These are phyloP conservation scores for Ascochyta pisi DNA, from an alignment of 2,329 filamentous ascomycete species.

Conservation along the genomic window DNA sequence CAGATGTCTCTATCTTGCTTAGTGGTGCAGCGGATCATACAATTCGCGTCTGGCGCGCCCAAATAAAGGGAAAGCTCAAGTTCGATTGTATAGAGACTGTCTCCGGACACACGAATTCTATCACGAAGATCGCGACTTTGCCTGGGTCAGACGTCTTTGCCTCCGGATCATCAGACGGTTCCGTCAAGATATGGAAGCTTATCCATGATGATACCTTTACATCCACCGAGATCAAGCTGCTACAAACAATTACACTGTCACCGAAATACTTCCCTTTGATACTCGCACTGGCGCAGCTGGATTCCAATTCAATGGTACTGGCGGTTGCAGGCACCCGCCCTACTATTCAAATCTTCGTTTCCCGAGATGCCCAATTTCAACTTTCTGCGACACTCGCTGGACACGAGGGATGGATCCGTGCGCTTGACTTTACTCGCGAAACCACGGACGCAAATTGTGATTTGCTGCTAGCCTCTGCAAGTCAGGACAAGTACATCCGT, in stretches of 20 bases:
- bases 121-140: conserved; percentile 68
- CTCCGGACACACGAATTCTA: conserved; percentile 72
- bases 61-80: conserved; percentile 24
- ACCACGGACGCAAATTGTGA: conserved; percentile 64
- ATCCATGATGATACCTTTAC: conserved; percentile 41
- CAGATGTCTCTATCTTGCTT: conserved; percentile 66
- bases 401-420: conserved; percentile 94
- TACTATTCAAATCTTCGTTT: conserved; percentile 79
- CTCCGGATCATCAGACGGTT: conserved; percentile 69
- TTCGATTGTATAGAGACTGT: conserved; percentile 59
- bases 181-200: conserved; percentile 72
- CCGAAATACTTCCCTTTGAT: conserved; percentile 85
- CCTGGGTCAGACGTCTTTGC: conserved; percentile 58
- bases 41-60: conserved; percentile 67
- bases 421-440: conserved; percentile 78
- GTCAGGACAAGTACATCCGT: conserved; percentile 96
- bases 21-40: conserved; percentile 83
- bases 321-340: conserved; percentile 87
- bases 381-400: conserved; percentile 80
- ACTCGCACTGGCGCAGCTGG: conserved; percentile 71
- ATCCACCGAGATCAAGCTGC: conserved; percentile 32
- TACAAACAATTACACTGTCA: conserved; percentile 68
- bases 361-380: conserved; percentile 65
- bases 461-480: conserved; percentile 86
- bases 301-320: conserved; percentile 67